Evolutionary conservation across 192 early-diverging fungal genomes (phyloP).

Genomic region (Bifiguratus adelaidae): DNA sequence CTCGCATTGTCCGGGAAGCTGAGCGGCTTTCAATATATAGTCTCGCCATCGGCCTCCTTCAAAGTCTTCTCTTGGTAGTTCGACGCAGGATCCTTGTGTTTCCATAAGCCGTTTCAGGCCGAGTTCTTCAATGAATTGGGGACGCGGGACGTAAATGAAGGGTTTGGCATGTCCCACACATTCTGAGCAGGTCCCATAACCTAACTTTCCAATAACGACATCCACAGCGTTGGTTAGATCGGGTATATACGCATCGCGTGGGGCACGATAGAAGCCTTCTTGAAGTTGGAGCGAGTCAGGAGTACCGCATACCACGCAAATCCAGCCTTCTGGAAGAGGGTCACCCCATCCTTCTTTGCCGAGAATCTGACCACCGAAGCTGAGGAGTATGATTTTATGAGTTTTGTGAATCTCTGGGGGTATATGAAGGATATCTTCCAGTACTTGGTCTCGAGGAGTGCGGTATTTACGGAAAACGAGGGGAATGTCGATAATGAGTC

Average conservation of each 20-base stretch:
- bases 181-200: conserved; percentile 54
- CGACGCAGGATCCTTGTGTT: conserved; percentile 37
- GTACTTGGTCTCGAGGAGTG: conserved; percentile 26
- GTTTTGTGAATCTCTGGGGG: conserved; percentile 26
- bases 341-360: conserved; percentile 31
- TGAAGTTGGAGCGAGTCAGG: conserved; percentile 31
- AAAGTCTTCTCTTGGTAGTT: conserved; percentile 40
- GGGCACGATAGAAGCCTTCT: conserved; percentile 31
- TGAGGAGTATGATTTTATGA: conserved; percentile 36
- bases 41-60: conserved; percentile 39
- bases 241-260: conserved; percentile 45
- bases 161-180: conserved; percentile 45
- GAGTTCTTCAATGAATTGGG: conserved; percentile 48
- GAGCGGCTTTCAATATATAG: conserved; percentile 26
- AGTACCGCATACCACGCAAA: conserved; percentile 45
- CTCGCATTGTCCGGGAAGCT: conserved; percentile 10
- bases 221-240: conserved; percentile 47
- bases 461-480: conserved; percentile 39
- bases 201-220: conserved; percentile 50
- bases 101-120: conserved; percentile 43
- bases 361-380: conserved; percentile 41
- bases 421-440: conserved; percentile 25
- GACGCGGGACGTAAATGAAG: conserved; percentile 46
- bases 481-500: conserved; percentile 41
- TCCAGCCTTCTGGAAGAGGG: conserved; percentile 41